Base-by-base conservation (phyloP, 2,329 filamentous ascomycete species). In the Verticillium nonalfalfae region DNA sequence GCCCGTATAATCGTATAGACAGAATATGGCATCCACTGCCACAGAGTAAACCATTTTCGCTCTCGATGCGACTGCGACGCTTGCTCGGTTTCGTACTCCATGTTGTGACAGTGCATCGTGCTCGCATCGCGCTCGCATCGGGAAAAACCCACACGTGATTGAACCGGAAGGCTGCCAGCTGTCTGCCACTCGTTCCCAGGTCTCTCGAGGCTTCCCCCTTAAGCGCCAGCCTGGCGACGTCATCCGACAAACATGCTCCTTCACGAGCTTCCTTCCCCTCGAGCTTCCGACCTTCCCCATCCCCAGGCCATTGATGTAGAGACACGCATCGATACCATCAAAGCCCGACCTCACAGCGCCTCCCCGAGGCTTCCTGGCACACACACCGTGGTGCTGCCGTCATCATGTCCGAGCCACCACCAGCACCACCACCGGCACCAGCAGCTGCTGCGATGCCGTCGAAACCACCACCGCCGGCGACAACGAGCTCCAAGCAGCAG, bases 391-490 rank as follows among this genome's bases (percentile, higher is more conserved):
- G 45, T n/a, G n/a, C 15, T 10, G n/a, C 45, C 45, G 15, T 21
- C 45, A 50, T 7, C 45, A 66, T 66, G 64, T 57, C 63, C 50
- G 64, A 66, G 33, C 36, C 62, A 38, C 58, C 61, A 13, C 33
- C 60, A 26, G 26, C 26, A 26, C 26, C 26, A 26, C n/a, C n/a
- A n/a, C n/a, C n/a, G n/a, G 26, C 26, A 26, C 26, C 26, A 26
- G 26, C 26, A 26, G 26, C 26, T 15, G 57, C 62, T 38, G 55
- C 62, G 52, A 56, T 63, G 33, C 36, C 57, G 56, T 40, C 60
- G 18, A 36, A 57, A 11, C 57, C 63, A 11, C 9, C 65, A 11
- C n/a, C n/a, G n/a, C 26, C 26, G 26, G 31, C 66, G 56, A 59
- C 61, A 55, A 13, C 57, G 60, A 61, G 61, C 14, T 21, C 64